Conservation (phyloP, 352 stramenopile species). For the Globisporangium alternatum region DNA sequence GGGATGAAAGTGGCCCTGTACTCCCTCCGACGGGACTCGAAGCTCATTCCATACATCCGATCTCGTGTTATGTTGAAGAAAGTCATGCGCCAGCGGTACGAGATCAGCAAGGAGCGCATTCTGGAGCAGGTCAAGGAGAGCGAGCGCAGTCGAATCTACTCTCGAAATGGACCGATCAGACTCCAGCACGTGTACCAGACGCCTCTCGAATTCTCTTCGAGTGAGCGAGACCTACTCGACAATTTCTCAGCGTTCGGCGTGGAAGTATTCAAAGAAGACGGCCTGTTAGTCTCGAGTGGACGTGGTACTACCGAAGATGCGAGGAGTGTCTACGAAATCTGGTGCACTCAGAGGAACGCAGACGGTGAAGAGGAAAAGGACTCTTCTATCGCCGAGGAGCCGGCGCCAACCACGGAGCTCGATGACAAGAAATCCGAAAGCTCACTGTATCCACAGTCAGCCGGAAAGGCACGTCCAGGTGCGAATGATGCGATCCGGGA, state of each 20-base stretch:
- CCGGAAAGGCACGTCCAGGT: background rate
- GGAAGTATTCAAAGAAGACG: conserved; percentile 21
- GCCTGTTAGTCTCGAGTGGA: background rate
- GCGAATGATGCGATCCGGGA: conserved; percentile 6
- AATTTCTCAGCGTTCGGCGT: conserved; percentile 33
- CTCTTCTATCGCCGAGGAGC: background rate
- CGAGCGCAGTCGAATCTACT: conserved; percentile 57
- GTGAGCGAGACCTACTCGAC: conserved; percentile 48
- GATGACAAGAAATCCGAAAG: background rate
- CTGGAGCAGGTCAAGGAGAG: conserved; percentile 49
- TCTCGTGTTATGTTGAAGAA: conserved; percentile 43
- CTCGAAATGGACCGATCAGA: conserved; percentile 39
- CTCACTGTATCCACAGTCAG: background rate
- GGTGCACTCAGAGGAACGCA: conserved; percentile 15
- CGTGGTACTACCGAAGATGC: background rate
- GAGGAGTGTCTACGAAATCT: conserved; percentile 21
- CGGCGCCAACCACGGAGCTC: background rate
- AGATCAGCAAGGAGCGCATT: conserved; percentile 38
- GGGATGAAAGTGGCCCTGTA: conserved; percentile 34
- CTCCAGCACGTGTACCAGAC: conserved; percentile 38
- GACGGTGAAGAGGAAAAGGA: background rate
- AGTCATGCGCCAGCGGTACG: conserved; percentile 46
- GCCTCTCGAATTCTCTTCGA: conserved; percentile 36
- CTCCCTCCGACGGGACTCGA: conserved; percentile 35
- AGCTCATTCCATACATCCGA: conserved; percentile 40